Conservation (phyloP, 2,329 filamentous ascomycete species). For the Beauveria brongniartii region DNA sequence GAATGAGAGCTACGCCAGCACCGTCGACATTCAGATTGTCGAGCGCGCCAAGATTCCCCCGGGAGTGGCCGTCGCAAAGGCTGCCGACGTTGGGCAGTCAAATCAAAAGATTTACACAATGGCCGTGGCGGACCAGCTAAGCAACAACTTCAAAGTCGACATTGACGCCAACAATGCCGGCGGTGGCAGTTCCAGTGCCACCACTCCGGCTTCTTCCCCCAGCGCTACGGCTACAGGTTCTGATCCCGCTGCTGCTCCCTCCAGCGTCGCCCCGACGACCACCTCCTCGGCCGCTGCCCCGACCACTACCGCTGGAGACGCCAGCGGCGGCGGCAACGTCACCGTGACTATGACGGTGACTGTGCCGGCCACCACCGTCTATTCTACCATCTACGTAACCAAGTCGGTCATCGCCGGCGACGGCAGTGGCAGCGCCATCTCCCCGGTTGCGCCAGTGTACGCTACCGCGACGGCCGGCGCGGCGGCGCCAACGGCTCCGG, state of each 20-base stretch:
- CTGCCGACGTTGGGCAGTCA: constrained; percentile 23
- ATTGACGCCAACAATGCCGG: constrained; percentile 22
- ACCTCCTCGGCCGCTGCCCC: neutral
- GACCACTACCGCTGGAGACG: constrained; percentile 4
- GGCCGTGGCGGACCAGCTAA: constrained; percentile 38
- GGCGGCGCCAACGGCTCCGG: neutral
- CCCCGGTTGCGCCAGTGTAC: neutral
- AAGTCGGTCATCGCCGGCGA: constrained; percentile 1
- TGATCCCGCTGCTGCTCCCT: constrained; percentile 12
- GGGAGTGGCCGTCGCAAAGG: constrained; percentile 14
- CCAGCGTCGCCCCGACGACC: neutral
- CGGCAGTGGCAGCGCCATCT: neutral
- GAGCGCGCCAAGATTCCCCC: neutral
- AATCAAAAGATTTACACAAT: constrained; percentile 33
- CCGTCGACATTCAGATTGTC: constrained; percentile 32
- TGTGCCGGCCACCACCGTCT: constrained; percentile 27
- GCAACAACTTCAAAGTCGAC: constrained; percentile 36
- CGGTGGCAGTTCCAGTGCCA: constrained; percentile 1
- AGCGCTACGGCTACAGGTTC: constrained; percentile 6
- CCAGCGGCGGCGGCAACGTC: constrained; percentile 12
- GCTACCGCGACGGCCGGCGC: neutral
- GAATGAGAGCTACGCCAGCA: constrained; percentile 35
- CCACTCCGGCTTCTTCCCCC: constrained; percentile 3
- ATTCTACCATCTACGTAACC: constrained; percentile 25
- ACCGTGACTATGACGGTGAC: constrained; percentile 30